Evolutionary conservation across 768 basidiomycete species (phyloP).

Genomic region (Agrocybe chaxingu): DNA sequence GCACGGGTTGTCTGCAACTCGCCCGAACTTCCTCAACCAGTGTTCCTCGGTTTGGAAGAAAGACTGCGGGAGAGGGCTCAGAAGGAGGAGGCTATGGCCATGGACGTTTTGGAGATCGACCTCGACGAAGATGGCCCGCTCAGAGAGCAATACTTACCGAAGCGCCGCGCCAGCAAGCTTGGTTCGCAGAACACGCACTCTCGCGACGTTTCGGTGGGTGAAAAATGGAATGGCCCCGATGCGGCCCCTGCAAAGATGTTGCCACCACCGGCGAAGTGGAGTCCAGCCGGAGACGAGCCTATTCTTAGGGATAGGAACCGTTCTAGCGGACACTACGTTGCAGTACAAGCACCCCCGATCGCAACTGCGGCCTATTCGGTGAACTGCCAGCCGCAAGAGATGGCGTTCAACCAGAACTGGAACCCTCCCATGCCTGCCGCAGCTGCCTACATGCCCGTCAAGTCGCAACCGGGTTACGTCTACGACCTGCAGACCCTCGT

Average conservation of each 20-base stretch:
- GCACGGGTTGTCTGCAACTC: constrained; percentile 34
- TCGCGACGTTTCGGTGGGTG: constrained; percentile 9
- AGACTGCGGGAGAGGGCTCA: constrained; percentile 52
- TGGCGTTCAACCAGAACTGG: constrained; percentile 39
- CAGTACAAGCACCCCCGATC: constrained; percentile 51
- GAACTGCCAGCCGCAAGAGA: constrained; percentile 30
- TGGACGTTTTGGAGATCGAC: constrained; percentile 68
- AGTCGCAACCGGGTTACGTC: constrained; percentile 35
- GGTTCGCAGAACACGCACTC: constrained; percentile 9
- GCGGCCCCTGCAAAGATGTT: constrained; percentile 31
- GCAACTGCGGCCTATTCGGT: constrained; percentile 35
- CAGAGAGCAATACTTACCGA: constrained; percentile 77
- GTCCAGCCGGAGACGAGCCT: constrained; percentile 76
- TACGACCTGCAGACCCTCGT: constrained; percentile 34
- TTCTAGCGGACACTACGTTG: constrained; percentile 57
- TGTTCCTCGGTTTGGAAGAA: constrained; percentile 72
- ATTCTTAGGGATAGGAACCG: constrained; percentile 54
- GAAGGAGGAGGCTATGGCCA: constrained; percentile 34
- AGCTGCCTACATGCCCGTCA: constrained; percentile 29
- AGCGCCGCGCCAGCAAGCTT: constrained; percentile 48
- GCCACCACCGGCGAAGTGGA: constrained; percentile 80
- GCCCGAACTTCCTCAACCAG: constrained; percentile 48
- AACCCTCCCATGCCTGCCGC: constrained; percentile 13
- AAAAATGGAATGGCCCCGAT: constrained; percentile 18
- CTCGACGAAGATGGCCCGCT: constrained; percentile 82